Percentiles rank a stretch among this genome's conserved stretches.
Conservation (phyloP, 202 grass and related monocot genomes). For the Digitaria exilis region DNA sequence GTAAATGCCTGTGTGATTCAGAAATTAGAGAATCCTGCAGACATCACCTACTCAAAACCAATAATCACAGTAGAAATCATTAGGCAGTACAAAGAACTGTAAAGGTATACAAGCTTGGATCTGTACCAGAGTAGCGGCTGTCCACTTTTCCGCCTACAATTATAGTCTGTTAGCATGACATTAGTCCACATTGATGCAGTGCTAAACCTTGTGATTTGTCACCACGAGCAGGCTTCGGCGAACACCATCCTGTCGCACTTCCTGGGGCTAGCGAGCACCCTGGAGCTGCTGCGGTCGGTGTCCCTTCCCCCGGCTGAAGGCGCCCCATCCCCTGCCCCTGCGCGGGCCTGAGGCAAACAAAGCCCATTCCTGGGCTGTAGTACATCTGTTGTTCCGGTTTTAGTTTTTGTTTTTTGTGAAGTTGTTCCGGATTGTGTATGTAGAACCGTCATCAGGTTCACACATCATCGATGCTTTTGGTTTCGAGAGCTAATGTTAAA, state of each 20-base stretch:
- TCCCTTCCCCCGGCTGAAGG: conserved; percentile 59
- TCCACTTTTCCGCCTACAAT: neutral
- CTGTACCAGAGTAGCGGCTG: neutral
- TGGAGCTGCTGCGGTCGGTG: conserved; percentile 85
- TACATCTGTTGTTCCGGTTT: neutral
- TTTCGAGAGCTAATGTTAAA: neutral
- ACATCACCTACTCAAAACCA: neutral
- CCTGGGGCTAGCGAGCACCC: conserved; percentile 69
- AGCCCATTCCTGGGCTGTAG: neutral
- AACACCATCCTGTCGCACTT: conserved; percentile 97
- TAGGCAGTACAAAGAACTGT: neutral
- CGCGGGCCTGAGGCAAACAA: conserved; percentile 49
- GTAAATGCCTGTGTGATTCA: neutral
- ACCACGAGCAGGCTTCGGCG: conserved; percentile 61
- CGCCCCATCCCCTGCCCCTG: conserved; percentile 14
- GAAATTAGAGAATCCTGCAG: neutral
- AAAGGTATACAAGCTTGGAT: neutral
- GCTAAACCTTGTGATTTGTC: neutral
- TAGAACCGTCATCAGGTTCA: neutral
- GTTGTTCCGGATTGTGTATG: too few species aligned
- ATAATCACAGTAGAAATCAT: neutral
- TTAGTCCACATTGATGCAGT: too few species aligned
- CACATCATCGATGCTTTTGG: neutral
- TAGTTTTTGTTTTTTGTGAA: too few species aligned
- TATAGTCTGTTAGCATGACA: neutral